Evolutionary conservation across 352 stramenopile species (phyloP), one percentile per base, ranked within the genome.

Genomic region (Phytophthora hybrid): DNA sequence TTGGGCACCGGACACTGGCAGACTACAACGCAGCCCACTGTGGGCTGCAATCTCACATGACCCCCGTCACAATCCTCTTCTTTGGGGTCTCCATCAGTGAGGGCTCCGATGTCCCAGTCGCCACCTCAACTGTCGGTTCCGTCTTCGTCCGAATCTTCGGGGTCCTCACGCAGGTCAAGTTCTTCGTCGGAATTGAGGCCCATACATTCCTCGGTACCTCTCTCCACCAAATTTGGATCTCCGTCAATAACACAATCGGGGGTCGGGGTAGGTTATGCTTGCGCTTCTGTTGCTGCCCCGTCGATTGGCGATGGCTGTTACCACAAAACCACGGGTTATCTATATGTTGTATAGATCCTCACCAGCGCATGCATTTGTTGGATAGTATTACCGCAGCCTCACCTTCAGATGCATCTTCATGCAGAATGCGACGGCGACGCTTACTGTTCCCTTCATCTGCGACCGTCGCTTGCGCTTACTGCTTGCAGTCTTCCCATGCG

Each of bases 141-240:
- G 10, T 23, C 63, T 6, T 71, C 63, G 1, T 54, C 63, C 41
- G 61, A 21, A 23, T 55, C 56, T 47, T 65, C 55, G 18, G 61
- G 32, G 10, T 68, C 61, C 5, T 68, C 51, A 37, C 11, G 5
- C 47, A 60, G 7, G 0, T 65, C 55, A 13, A 47, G 14, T 5
- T 64, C 46, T 23, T 65, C 56, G 18, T 71, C 55, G 1, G 46
- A 71, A 14, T 71, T 71, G 5, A 71, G 31, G 11, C 47, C 31
- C 1, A 47, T 61, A 34, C 46, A 60, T 14, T 55, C 1, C n/a
- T 41, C 34, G 1, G 64, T 56, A n/a, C 56, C 55, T 31, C 19
- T 14, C 5, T 8, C 34, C 64, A 65, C 65, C n/a, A 65, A 29
- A 8, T 65, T 65, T 11, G 56, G 56, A 14, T 65, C 56, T 49